These are phyloP conservation scores for Pichia sporocuriosa DNA, from an alignment of 805 yeast genomes.

Conservation along the genomic window DNA sequence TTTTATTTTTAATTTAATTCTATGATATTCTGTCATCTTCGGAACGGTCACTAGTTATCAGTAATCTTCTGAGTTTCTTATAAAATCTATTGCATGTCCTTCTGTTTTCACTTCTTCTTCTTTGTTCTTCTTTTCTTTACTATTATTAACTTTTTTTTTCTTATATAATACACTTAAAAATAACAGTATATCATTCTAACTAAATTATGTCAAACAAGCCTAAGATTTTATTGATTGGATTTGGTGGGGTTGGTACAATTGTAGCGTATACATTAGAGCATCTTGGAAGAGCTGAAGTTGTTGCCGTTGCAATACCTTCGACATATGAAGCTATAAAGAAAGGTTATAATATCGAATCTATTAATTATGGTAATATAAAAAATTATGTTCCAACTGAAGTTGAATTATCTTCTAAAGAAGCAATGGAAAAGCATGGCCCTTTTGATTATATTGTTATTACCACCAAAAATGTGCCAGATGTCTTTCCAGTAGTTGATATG, in stretches of 20 bases:
- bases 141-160: too few species aligned
- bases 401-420: slow-evolving; percentile 25
- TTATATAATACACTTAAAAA: too few species aligned
- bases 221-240: slow-evolving; percentile 44
- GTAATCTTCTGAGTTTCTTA: too few species aligned
- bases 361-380: slow-evolving; percentile 50
- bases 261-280: slow-evolving; percentile 54
- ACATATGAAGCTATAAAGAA: slow-evolving; percentile 21
- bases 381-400: slow-evolving; percentile 47
- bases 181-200: background rate
- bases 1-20: too few species aligned
- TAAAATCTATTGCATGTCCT: too few species aligned
- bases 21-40: too few species aligned
- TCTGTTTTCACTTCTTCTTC: too few species aligned
- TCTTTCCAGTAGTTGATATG: slow-evolving; percentile 39
- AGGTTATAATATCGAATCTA: slow-evolving; percentile 35
- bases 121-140: too few species aligned
- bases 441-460: slow-evolving; percentile 32
- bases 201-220: background rate
- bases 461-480: slow-evolving; percentile 63
- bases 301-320: slow-evolving; percentile 48
- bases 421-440: slow-evolving; percentile 35
- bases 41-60: too few species aligned
- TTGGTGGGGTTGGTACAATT: slow-evolving; percentile 81
- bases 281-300: slow-evolving; percentile 41